A percentile compares a stretch with the other conserved stretches of the same genome.
Evolutionary conservation across 305 asterid genomes (phyloP).

Genomic region (Fraxinus sp.): DNA sequence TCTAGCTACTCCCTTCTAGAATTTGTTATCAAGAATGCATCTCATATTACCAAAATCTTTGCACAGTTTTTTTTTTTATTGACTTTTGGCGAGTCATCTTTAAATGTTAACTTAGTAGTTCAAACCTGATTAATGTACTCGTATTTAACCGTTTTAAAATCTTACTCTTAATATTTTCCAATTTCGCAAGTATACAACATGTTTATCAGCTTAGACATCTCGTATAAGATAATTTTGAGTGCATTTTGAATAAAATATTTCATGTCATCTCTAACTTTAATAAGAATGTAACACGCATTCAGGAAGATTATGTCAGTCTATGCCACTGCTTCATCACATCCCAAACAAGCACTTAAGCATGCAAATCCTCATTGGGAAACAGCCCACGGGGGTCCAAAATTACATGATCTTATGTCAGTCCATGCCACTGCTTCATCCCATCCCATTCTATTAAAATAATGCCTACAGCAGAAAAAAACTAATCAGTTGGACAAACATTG

Average conservation of each 20-base stretch:
- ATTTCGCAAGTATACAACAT: no score
- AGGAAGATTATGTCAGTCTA: neutral
- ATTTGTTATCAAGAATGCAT: neutral
- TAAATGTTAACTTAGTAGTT: neutral
- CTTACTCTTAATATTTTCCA: neutral
- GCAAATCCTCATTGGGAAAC: slow-evolving; percentile 21
- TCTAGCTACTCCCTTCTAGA: neutral
- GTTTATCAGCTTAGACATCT: neutral
- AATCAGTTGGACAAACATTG: neutral
- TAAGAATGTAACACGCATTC: neutral
- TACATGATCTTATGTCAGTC: slow-evolving; percentile 32
- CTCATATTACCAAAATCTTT: neutral
- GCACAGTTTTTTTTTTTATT: neutral
- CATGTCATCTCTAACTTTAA: neutral
- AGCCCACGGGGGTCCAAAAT: slow-evolving; percentile 24
- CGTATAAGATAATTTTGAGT: neutral
- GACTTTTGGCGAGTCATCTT: no score
- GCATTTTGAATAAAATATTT: neutral
- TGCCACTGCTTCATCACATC: neutral
- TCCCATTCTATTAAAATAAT: neutral
- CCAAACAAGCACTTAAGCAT: neutral
- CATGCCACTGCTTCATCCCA: slow-evolving; percentile 20
- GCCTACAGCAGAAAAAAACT: neutral
- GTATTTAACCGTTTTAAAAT: neutral
- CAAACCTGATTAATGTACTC: neutral